These are phyloP conservation scores for Apophysomyces sp. DNA, from an alignment of 371 early-diverging fungal species.

Conservation along the genomic window DNA sequence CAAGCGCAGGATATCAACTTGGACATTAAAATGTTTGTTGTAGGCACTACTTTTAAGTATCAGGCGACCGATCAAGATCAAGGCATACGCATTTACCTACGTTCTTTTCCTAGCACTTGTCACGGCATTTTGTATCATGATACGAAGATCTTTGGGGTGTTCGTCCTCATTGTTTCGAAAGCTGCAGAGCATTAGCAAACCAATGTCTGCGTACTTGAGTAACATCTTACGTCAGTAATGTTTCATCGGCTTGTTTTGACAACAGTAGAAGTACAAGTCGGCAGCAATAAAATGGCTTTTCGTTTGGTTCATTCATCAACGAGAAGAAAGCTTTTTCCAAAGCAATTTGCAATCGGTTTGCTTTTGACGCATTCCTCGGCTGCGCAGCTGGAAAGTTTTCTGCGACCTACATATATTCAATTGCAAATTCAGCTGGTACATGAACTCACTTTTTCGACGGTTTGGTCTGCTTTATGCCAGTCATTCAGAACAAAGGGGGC, in stretches of 20 bases:
- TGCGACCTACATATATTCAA: background rate
- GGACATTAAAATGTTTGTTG: constrained; percentile 5
- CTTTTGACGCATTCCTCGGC: background rate
- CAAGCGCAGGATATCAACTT: constrained; percentile 22
- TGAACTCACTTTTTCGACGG: background rate
- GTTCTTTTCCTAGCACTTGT: background rate
- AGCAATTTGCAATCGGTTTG: background rate
- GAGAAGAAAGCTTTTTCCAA: background rate
- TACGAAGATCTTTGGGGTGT: constrained; percentile 5
- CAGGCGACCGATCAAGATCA: background rate
- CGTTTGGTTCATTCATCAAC: background rate
- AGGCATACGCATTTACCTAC: background rate
- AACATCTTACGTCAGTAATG: background rate
- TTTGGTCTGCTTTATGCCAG: background rate
- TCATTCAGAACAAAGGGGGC: background rate
- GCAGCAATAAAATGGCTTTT: background rate
- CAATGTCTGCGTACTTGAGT: background rate
- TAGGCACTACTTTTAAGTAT: background rate
- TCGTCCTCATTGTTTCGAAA: constrained; percentile 26
- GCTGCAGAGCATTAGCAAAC: constrained; percentile 3
- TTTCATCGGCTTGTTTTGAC: background rate
- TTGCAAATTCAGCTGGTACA: background rate
- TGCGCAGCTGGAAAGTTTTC: background rate
- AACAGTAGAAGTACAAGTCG: background rate
- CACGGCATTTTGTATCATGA: background rate